Percentiles rank a stretch among this genome's conserved stretches.
These are phyloP conservation scores for Dichomitus squalens DNA, from an alignment of 1,284 basidiomycete species.

Conservation along the genomic window DNA sequence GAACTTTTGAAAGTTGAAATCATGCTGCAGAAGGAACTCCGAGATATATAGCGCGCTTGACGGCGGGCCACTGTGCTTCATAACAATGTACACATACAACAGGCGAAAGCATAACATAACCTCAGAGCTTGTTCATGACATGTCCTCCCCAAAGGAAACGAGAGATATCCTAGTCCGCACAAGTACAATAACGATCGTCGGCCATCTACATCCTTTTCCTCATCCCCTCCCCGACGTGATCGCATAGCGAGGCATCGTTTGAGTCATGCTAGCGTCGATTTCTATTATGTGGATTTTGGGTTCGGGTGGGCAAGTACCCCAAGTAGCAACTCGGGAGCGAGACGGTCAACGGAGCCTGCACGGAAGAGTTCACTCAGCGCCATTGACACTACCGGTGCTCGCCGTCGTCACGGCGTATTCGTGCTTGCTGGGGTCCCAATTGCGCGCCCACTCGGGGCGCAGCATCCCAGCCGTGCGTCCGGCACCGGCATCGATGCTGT, in stretches of 20 bases:
- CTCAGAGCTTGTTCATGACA: background rate
- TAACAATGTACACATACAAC: background rate
- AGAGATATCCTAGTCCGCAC: background rate
- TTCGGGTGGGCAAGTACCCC: too few relatives aligned
- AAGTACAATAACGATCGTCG: conserved; percentile 3
- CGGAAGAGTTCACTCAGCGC: conserved; percentile 10
- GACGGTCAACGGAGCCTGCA: too few relatives aligned
- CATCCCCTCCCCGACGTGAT: background rate
- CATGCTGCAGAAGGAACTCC: too few relatives aligned
- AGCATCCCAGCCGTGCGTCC: conserved; percentile 17
- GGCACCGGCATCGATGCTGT: conserved; percentile 14
- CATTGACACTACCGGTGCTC: conserved; percentile 34
- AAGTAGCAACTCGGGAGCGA: too few relatives aligned
- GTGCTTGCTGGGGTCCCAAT: conserved; percentile 35
- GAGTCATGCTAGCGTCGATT: too few relatives aligned
- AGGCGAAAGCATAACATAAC: background rate
- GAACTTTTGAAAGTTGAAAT: too few relatives aligned
- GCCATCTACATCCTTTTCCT: background rate
- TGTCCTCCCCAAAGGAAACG: too few relatives aligned
- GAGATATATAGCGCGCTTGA: too few relatives aligned
- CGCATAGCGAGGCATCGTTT: background rate
- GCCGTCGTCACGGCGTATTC: conserved; percentile 38
- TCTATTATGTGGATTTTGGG: too few relatives aligned
- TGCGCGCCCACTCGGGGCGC: conserved; percentile 37
- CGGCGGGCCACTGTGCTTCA: background rate